These are phyloP conservation scores for Candida manassasensis DNA, from an alignment of 805 yeast genomes.

Conservation along the genomic window DNA sequence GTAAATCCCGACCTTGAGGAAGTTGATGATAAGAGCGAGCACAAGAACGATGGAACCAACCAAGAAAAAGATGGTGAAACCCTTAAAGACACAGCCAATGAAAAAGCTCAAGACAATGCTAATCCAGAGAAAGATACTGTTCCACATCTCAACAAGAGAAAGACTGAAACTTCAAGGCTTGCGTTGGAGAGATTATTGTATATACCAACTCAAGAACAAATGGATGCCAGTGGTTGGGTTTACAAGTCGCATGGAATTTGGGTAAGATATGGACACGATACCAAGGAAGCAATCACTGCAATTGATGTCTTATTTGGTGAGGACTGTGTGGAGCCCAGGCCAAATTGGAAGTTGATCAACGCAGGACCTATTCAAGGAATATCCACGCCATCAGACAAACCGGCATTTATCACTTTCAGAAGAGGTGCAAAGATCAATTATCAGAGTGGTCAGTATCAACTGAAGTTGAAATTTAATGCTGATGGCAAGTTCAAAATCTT, in stretches of 20 bases:
- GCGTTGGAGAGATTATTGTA: conserved; percentile 14
- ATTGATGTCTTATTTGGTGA: conserved; percentile 68
- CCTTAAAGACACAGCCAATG: not conserved
- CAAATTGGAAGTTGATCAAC: conserved; percentile 52
- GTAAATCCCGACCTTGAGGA: not conserved
- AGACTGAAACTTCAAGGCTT: conserved; percentile 15
- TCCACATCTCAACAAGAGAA: conserved; percentile 5
- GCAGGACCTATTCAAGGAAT: conserved; percentile 18
- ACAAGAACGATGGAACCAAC: not conserved
- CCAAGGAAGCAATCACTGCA: conserved; percentile 43
- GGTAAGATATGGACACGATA: conserved; percentile 48
- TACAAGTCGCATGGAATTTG: conserved; percentile 49
- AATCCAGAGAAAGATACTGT: conserved; percentile 7
- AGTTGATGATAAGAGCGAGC: not conserved
- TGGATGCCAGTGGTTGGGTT: conserved; percentile 43
- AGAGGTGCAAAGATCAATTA: conserved; percentile 31
- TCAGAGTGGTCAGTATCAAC: conserved; percentile 19
- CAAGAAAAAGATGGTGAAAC: not conserved
- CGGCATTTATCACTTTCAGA: conserved; percentile 29
- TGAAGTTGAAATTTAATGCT: conserved; percentile 30
- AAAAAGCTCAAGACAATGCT: conserved; percentile 2
- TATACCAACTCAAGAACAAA: conserved; percentile 33
- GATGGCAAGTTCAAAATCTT: conserved; percentile 65
- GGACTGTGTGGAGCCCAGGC: conserved; percentile 74
- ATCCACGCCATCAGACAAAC: conserved; percentile 15